Evolutionary conservation across 371 early-diverging fungal genomes (phyloP).

Genomic region (Saksenaea oblongispora): DNA sequence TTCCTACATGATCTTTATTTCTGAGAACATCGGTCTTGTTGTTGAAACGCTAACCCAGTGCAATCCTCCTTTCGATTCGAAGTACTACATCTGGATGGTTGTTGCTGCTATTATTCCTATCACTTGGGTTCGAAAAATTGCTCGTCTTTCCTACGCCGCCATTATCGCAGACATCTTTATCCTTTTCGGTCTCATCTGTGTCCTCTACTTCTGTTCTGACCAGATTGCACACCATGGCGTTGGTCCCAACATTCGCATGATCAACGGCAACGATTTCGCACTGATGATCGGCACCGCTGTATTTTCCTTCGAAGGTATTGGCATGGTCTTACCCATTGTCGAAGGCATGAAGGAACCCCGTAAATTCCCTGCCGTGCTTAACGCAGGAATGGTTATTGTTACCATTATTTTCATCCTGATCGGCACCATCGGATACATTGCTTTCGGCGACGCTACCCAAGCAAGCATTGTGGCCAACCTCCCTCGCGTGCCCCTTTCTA

Average conservation of each 20-base stretch:
- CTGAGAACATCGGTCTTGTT: constrained; percentile 74
- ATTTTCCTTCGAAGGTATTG: constrained; percentile 85
- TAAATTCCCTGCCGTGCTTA: constrained; percentile 65
- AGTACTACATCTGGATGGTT: constrained; percentile 72
- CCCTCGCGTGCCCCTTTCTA: constrained; percentile 50
- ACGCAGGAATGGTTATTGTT: constrained; percentile 57
- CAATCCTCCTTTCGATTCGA: constrained; percentile 42
- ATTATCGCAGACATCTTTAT: constrained; percentile 84
- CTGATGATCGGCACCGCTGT: constrained; percentile 85
- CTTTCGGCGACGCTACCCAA: constrained; percentile 70
- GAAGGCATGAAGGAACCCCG: constrained; percentile 64
- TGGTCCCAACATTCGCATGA: constrained; percentile 46
- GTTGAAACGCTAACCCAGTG: constrained; percentile 64
- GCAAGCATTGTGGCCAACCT: constrained; percentile 74
- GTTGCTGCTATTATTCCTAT: constrained; percentile 74
- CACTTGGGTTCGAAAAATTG: constrained; percentile 77
- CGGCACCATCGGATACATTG: constrained; percentile 72
- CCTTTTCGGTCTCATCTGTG: constrained; percentile 70
- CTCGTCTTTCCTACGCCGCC: constrained; percentile 69
- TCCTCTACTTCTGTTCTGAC: constrained; percentile 63
- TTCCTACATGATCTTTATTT: constrained; percentile 84
- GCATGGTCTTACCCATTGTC: constrained; percentile 56
- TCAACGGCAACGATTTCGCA: constrained; percentile 58
- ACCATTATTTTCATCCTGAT: constrained; percentile 66
- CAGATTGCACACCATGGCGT: constrained; percentile 59